Conservation (phyloP, 176 grass and related monocot genomes). For the Urochloa ruziziensis region DNA sequence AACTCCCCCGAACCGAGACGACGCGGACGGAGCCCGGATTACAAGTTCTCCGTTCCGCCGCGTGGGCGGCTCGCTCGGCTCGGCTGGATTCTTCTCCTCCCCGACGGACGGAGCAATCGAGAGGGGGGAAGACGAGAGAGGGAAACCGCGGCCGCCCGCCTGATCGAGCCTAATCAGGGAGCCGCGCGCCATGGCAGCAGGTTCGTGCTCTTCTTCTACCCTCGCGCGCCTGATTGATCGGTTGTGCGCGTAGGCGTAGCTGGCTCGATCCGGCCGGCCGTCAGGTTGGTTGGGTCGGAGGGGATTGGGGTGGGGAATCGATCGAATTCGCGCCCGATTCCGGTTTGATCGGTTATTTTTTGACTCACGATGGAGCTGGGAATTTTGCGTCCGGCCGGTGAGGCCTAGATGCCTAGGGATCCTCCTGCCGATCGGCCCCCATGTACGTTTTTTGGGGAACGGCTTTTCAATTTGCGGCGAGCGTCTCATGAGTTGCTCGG, state of each 20-base stretch:
- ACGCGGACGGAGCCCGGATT: neutral
- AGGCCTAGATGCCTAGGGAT: no score
- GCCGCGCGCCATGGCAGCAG: conserved; percentile 21
- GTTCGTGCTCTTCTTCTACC: neutral
- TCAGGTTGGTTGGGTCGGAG: neutral
- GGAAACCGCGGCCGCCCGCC: neutral
- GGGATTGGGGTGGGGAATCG: neutral
- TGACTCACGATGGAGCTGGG: neutral
- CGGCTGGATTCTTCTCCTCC: neutral
- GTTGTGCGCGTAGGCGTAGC: neutral
- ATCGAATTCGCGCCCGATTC: neutral
- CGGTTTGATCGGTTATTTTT: neutral
- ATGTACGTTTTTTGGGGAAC: neutral
- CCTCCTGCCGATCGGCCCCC: no score
- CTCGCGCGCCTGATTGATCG: neutral
- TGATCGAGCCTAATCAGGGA: conserved; percentile 6
- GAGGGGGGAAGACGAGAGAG: neutral
- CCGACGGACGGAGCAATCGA: neutral
- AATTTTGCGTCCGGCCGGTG: no score
- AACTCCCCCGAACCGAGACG: neutral
- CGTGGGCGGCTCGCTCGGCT: neutral
- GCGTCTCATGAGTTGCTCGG: neutral
- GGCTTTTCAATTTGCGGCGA: neutral
- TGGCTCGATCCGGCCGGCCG: neutral
- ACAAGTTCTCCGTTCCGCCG: neutral